Conservation (phyloP, 139 green algal species). For the Dunaliella primolecta region DNA sequence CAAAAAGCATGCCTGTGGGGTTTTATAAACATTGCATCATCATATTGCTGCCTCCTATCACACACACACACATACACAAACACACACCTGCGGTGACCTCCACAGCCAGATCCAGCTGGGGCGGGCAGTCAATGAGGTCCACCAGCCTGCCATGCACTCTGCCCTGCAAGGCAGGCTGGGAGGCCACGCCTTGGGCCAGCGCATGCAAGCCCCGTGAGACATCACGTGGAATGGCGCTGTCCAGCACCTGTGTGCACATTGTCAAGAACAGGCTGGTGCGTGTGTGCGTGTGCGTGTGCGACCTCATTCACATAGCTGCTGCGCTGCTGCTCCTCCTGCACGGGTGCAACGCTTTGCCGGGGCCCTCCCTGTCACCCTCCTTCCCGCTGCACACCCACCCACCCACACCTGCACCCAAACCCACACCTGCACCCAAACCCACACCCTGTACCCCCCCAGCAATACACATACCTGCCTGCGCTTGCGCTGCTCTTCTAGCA, state of each 20-base stretch:
- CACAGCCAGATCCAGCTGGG: conserved; percentile 75
- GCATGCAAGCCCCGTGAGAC: conserved; percentile 49
- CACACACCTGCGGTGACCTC: conserved; percentile 67
- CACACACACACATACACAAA: background rate
- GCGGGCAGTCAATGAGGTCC: conserved; percentile 79
- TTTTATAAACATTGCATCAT: too few relatives aligned
- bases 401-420: too few relatives aligned
- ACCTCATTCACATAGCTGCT: too few relatives aligned
- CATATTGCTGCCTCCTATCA: too few relatives aligned
- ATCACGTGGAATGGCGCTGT: conserved; percentile 60
- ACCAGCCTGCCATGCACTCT: conserved; percentile 87
- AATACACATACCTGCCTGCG: conserved; percentile 21
- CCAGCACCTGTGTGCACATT: conserved; percentile 27
- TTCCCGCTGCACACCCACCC: too few relatives aligned
- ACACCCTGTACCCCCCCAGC: too few relatives aligned
- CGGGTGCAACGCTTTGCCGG: too few relatives aligned
- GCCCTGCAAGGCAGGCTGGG: conserved; percentile 24
- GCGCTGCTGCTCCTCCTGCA: too few relatives aligned
- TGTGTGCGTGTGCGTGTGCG: background rate
- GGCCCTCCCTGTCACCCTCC: too few relatives aligned
- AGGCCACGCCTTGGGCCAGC: background rate
- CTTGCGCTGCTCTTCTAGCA: conserved; percentile 23
- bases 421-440: too few relatives aligned
- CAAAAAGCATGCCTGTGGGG: too few relatives aligned
- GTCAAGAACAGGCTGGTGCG: too few relatives aligned